phyloP scores from a whole-genome alignment of 805 yeast genomes.

The Nakazawaea ernobii region DNA sequence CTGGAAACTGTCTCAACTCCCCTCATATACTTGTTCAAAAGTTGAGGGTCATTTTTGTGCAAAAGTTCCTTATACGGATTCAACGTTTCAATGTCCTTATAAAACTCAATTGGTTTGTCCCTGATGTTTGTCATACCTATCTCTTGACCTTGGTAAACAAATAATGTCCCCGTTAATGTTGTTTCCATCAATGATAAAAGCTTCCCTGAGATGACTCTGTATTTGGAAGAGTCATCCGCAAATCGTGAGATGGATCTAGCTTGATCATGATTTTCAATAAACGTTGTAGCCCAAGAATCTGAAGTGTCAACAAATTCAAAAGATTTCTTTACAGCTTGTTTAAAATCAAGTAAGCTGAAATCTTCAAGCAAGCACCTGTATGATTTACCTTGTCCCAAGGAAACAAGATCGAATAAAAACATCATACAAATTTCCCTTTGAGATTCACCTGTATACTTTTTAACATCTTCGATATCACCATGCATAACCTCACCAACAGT shows the following conservation, averaged over 20 bases:
- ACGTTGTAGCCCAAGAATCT: conserved; percentile 55
- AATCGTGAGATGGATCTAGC: conserved; percentile 48
- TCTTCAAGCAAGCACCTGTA: conserved; percentile 31
- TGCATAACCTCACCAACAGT: conserved; percentile 54
- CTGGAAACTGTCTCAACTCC: conserved; percentile 36
- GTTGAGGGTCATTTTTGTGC: neutral
- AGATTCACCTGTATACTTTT: conserved; percentile 34
- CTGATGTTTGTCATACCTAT: conserved; percentile 46
- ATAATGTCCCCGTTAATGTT: conserved; percentile 48
- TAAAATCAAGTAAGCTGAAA: conserved; percentile 32
- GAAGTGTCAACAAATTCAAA: conserved; percentile 37
- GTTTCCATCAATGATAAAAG: conserved; percentile 39
- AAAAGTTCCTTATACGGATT: conserved; percentile 32
- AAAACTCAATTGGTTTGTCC: conserved; percentile 42
- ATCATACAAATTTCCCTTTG: conserved; percentile 35
- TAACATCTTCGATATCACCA: conserved; percentile 33
- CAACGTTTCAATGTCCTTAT: conserved; percentile 42
- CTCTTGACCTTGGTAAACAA: conserved; percentile 58
- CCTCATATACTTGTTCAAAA: conserved; percentile 21
- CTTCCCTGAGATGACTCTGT: conserved; percentile 36
- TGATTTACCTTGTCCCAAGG: conserved; percentile 31
- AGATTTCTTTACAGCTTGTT: conserved; percentile 31
- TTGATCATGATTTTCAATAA: conserved; percentile 55
- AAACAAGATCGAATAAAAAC: conserved; percentile 28
- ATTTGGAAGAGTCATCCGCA: conserved; percentile 34